Conservation (phyloP, 306 rosid genomes). For the Canavalia gladiata region DNA sequence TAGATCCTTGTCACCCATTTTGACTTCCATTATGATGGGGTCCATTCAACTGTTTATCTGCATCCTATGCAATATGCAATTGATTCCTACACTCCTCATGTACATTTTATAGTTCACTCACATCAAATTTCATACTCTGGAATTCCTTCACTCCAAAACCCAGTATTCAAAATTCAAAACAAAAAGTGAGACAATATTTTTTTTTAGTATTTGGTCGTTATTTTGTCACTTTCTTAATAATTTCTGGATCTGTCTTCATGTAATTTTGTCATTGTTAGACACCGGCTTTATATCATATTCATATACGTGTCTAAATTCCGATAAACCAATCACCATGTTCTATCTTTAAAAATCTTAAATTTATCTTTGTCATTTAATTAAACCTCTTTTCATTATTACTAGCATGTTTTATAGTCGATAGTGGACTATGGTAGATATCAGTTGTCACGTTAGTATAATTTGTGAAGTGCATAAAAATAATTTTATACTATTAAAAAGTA, state of each 20-base stretch:
- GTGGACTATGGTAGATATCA: too few species aligned
- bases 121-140: not conserved
- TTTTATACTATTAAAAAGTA: too few species aligned
- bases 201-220: not conserved
- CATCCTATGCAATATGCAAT: not conserved
- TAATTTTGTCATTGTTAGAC: not conserved
- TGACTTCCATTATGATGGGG: conserved; percentile 33
- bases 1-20: conserved; percentile 43
- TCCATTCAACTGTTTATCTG: conserved; percentile 7
- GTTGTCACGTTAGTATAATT: too few species aligned
- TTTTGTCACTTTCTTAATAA: not conserved
- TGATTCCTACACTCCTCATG: too few species aligned
- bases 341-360: not conserved
- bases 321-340: not conserved
- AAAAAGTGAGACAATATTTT: not conserved
- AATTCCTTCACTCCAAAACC: conserved; percentile 48
- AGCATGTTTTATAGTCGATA: not conserved
- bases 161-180: conserved; percentile 50
- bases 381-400: not conserved
- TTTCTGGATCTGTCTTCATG: too few species aligned
- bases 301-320: not conserved
- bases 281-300: not conserved
- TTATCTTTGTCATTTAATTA: not conserved
- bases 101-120: not conserved
- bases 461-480: too few species aligned